phyloP scores from a whole-genome alignment of 345 rosid genomes.

The Hirschfeldia incana region DNA sequence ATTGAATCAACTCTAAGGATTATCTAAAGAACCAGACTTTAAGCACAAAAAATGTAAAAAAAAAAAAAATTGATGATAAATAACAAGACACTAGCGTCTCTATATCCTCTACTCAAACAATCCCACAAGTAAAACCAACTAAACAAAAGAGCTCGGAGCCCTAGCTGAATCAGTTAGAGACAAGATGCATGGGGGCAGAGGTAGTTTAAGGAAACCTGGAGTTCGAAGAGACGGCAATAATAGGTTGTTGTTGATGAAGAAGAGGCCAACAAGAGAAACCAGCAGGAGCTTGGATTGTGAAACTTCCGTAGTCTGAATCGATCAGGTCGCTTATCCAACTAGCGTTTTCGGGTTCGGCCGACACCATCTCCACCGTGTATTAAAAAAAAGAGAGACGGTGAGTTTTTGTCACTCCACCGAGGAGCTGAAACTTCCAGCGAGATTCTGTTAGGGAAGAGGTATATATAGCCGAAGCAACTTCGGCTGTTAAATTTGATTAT shows the following conservation, averaged over 20 bases:
- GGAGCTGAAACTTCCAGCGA: constrained; percentile 3
- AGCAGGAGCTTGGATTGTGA: constrained; percentile 49
- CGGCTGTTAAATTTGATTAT: neutral
- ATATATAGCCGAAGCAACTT: neutral
- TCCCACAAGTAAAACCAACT: too few relatives aligned
- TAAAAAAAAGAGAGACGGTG: neutral
- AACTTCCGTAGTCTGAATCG: constrained; percentile 71
- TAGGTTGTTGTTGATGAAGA: constrained; percentile 47
- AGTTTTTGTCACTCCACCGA: neutral
- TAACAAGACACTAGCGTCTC: too few relatives aligned
- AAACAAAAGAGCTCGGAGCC: too few relatives aligned
- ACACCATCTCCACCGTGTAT: constrained; percentile 49
- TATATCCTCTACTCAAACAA: too few relatives aligned
- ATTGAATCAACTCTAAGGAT: neutral
- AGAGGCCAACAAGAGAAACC: constrained; percentile 69
- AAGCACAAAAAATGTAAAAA: too few relatives aligned
- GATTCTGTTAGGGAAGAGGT: constrained; percentile 1
- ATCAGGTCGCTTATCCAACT: constrained; percentile 71
- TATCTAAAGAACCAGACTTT: constrained; percentile 11
- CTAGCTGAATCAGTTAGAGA: too few relatives aligned
- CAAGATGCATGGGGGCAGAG: neutral
- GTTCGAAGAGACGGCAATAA: constrained; percentile 33
- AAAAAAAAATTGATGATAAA: too few relatives aligned
- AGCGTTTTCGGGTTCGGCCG: constrained; percentile 69
- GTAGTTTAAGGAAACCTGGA: constrained; percentile 47